Evolutionary conservation across 2,329 filamentous ascomycete species (phyloP).

Genomic region (Apiospora arundinis): DNA sequence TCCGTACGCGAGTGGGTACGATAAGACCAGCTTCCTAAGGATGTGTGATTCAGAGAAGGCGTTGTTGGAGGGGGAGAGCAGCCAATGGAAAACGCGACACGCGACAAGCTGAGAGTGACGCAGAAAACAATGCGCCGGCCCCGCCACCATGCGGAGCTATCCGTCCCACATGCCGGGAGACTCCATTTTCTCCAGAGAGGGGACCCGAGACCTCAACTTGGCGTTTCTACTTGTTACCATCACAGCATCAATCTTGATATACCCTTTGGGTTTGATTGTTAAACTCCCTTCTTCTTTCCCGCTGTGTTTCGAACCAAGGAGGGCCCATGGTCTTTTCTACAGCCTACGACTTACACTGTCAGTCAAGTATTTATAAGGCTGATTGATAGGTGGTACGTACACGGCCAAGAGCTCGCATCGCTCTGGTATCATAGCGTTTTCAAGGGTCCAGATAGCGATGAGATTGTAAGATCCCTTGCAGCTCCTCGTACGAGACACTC

Average conservation of each 20-base stretch:
- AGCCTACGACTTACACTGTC: not conserved
- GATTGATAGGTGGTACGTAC: not conserved
- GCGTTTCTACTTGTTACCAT: not conserved
- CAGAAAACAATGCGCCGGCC: constrained; percentile 12
- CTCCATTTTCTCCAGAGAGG: not conserved
- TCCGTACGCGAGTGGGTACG: constrained; percentile 10
- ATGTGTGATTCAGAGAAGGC: not conserved
- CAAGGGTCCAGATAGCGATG: not conserved
- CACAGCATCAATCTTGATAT: no score
- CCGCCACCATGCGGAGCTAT: constrained; percentile 10
- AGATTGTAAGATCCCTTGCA: not conserved
- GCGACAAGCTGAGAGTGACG: constrained; percentile 16
- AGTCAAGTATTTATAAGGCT: not conserved
- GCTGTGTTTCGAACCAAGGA: not conserved
- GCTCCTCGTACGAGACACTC: not conserved
- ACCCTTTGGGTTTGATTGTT: no score
- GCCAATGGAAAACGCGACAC: constrained; percentile 21
- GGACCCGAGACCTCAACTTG: not conserved
- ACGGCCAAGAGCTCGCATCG: not conserved
- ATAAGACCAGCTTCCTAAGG: constrained; percentile 2
- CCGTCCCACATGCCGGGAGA: constrained; percentile 9
- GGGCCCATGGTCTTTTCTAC: not conserved
- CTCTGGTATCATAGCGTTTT: constrained; percentile 10
- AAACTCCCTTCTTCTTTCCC: not conserved
- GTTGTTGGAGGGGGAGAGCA: constrained; percentile 1